Evolutionary conservation across 768 basidiomycete genomes (phyloP).

Genomic region (Agrocybe pediades): DNA sequence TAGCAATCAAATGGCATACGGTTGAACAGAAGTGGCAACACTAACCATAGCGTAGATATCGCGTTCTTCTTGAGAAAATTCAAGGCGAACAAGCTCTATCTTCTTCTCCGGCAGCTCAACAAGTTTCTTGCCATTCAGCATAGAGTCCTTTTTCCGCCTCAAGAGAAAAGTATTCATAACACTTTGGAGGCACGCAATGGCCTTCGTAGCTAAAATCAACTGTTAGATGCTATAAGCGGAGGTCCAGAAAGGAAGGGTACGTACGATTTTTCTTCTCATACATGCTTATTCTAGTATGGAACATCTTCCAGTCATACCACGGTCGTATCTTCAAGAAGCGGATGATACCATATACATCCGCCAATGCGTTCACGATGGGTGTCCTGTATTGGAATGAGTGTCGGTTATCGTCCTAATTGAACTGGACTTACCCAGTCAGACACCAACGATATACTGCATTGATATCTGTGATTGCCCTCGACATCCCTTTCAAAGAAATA

Average conservation of each 20-base stretch:
- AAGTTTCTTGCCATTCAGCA: conserved; percentile 67
- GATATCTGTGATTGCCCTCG: conserved; percentile 57
- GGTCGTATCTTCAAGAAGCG: conserved; percentile 46
- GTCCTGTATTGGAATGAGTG: conserved; percentile 38
- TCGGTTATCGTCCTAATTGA: background rate
- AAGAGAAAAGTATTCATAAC: conserved; percentile 55
- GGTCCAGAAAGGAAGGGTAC: conserved; percentile 18
- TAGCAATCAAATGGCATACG: background rate
- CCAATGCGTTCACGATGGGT: conserved; percentile 62
- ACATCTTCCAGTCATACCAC: conserved; percentile 48
- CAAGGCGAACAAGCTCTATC: conserved; percentile 49
- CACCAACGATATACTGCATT: conserved; percentile 62
- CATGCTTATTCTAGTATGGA: conserved; percentile 36
- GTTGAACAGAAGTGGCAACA: background rate
- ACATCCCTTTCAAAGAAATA: conserved; percentile 38
- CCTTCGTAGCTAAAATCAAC: conserved; percentile 42
- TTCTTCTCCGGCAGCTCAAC: conserved; percentile 64
- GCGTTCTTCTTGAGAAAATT: conserved; percentile 63
- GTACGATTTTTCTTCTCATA: conserved; percentile 55
- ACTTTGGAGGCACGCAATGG: conserved; percentile 59
- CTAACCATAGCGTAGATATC: conserved; percentile 60
- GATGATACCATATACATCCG: conserved; percentile 53
- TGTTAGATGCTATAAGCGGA: conserved; percentile 1
- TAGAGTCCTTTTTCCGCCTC: conserved; percentile 63
- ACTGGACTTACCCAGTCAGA: conserved; percentile 52